phyloP scores from a whole-genome alignment of 495 filamentous ascomycete genomes.

The Penicillium daleae region DNA sequence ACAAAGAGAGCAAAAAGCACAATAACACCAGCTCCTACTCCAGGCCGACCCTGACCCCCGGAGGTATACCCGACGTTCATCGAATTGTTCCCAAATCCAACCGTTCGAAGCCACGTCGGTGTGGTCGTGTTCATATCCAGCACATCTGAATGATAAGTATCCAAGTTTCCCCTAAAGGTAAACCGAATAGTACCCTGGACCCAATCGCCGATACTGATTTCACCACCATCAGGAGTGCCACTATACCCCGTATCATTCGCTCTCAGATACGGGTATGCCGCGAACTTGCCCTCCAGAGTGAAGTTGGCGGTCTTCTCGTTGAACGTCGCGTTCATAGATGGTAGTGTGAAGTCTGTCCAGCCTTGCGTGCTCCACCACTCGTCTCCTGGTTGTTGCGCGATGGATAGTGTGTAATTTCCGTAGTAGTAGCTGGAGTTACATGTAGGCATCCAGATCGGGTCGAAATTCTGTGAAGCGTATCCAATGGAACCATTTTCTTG shows the following conservation, averaged over 20 bases:
- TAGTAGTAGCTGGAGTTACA: background rate
- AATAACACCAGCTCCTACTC: background rate
- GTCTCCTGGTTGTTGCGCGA: background rate
- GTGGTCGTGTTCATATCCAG: slow-evolving; percentile 14
- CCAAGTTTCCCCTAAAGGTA: background rate
- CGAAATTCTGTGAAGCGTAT: no score
- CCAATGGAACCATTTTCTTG: no score
- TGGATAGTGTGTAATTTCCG: background rate
- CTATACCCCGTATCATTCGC: background rate
- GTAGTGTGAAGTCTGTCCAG: background rate
- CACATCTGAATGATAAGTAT: slow-evolving; percentile 25
- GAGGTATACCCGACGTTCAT: background rate
- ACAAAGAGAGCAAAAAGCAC: background rate
- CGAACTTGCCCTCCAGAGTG: background rate
- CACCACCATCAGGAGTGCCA: background rate
- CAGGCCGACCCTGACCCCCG: background rate
- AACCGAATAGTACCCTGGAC: background rate
- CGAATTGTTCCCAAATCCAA: slow-evolving; percentile 20
- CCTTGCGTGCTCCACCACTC: background rate
- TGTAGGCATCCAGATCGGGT: background rate
- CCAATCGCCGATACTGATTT: background rate
- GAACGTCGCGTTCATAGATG: background rate
- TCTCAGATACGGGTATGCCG: background rate
- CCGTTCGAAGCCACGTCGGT: slow-evolving; percentile 18
- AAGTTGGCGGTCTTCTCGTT: background rate